Base-by-base conservation (phyloP, 2,329 filamentous ascomycete species). In the Didymella keratinophila region DNA sequence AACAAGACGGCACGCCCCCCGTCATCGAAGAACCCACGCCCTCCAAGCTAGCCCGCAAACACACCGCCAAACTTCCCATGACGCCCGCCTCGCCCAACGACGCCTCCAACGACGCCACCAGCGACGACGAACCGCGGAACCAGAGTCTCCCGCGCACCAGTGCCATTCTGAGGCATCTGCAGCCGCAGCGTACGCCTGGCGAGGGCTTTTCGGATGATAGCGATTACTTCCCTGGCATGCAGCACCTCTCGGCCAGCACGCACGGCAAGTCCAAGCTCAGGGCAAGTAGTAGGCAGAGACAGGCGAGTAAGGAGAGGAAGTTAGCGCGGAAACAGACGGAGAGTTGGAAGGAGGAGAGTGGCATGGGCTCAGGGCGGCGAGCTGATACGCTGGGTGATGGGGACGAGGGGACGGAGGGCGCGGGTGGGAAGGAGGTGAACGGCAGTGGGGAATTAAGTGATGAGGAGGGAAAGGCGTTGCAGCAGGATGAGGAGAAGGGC, bases 381-480 rank as follows among this genome's bases (percentile, higher is more conserved):
- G 81, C 81, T 0, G 80, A 83, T 66, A 70, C 78, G 5, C 67
- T 83, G 16, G 81, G 81, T 0, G 81, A 83, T 37, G 70, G 70
- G 16, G 70, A 74, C 21, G 56, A 53, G 32, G 45, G 27, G 21
- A 21, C 37, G 12, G 30, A 32, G 30, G 30, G 30, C 4, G 18
- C 18, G 18, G 12, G 37, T 21, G 37, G 18, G 10, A 6, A 41
- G 27, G 30, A 32, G 3, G 30, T 6, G 12, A 16, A 32, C 30
- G 1, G 11, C 10, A 3, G 28, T 30, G 28, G 11, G 28, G 67
- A 58, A 0, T 68, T 64, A 3, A 70, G 69, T 37, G 69, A 71
- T 18, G 64, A 70, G 0, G 65, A 54, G 55, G 21, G 45, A 10
- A 21, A 47, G 55, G 62, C 23, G 4, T 25, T n/a, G n/a, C n/a